Evolutionary conservation across 2,329 filamentous ascomycete genomes (phyloP).

Genomic region (Cladosporium velox): DNA sequence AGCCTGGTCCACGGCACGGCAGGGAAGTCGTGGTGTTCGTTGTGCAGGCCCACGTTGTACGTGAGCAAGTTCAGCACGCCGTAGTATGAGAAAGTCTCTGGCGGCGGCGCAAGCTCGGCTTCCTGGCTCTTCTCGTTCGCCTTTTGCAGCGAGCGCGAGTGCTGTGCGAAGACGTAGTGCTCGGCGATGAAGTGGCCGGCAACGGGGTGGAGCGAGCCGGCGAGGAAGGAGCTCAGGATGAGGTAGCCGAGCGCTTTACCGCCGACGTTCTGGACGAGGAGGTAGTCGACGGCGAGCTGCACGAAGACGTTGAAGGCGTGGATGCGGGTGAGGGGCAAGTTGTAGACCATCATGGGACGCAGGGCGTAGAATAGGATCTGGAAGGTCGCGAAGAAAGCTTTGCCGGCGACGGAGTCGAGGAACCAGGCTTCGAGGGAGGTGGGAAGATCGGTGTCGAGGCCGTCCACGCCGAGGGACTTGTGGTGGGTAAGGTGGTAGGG

Average conservation of each 20-base stretch:
- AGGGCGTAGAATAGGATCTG: conserved; percentile 99
- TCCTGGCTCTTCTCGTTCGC: conserved; percentile 46
- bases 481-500: conserved; percentile 98
- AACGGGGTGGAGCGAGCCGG: conserved; percentile 88
- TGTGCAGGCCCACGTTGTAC: conserved; percentile 97
- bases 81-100: conserved; percentile 97
- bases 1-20: conserved; percentile 93
- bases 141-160: conserved; percentile 46
- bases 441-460: conserved; percentile 92
- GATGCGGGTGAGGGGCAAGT: conserved; percentile 80
- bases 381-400: conserved; percentile 98
- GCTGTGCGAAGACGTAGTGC: conserved; percentile 65
- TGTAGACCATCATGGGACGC: conserved; percentile 92
- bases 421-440: conserved; percentile 89
- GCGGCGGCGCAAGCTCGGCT: conserved; percentile 55
- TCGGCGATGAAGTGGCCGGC: conserved; percentile 98
- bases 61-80: conserved; percentile 87
- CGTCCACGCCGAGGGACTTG: conserved; percentile 95
- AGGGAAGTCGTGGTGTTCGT: conserved; percentile 98
- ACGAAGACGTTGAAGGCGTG: conserved; percentile 78
- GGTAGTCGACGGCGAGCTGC: conserved; percentile 76
- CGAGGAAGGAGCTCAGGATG: conserved; percentile 86
- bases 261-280: conserved; percentile 63
- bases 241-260: conserved; percentile 75
- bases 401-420: conserved; percentile 91